Conservation (phyloP, 352 stramenopile genomes). For the Phytophthora chlamydospora region DNA sequence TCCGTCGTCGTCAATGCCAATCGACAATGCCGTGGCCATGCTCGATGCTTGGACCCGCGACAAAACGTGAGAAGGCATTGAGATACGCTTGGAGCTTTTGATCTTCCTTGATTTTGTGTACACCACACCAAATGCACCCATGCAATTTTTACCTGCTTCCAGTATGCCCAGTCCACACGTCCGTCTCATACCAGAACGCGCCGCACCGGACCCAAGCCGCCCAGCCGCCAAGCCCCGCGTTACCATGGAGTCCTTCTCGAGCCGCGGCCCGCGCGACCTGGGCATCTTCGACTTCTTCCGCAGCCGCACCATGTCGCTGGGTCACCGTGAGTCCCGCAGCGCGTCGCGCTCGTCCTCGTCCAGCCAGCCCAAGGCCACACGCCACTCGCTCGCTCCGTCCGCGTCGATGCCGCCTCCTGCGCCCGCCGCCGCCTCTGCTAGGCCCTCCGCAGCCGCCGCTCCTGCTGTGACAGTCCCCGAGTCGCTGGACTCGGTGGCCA, state of each 20-base stretch:
- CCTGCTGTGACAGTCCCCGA: constrained; percentile 4
- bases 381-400: constrained; percentile 17
- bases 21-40: too few relatives aligned
- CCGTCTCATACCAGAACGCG: constrained; percentile 27
- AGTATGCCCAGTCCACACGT: not conserved
- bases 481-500: constrained; percentile 47
- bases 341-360: constrained; percentile 24
- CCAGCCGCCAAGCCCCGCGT: not conserved
- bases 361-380: constrained; percentile 18
- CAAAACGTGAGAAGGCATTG: too few relatives aligned
- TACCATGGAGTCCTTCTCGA: constrained; percentile 40
- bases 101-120: constrained; percentile 2
- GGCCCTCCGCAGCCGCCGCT: not conserved
- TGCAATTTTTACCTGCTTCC: too few relatives aligned
- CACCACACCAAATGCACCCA: not conserved
- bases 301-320: constrained; percentile 54
- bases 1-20: not conserved
- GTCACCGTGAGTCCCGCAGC: constrained; percentile 32
- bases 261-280: constrained; percentile 36
- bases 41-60: too few relatives aligned
- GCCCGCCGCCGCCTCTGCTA: constrained; percentile 6
- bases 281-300: constrained; percentile 85
- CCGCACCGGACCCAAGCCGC: not conserved
- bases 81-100: constrained; percentile 13
- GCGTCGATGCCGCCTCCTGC: constrained; percentile 35